A percentile compares a stretch with the other conserved stretches of the same genome.
phyloP scores from a whole-genome alignment of 805 yeast genomes.

The Candida hungchunana region DNA sequence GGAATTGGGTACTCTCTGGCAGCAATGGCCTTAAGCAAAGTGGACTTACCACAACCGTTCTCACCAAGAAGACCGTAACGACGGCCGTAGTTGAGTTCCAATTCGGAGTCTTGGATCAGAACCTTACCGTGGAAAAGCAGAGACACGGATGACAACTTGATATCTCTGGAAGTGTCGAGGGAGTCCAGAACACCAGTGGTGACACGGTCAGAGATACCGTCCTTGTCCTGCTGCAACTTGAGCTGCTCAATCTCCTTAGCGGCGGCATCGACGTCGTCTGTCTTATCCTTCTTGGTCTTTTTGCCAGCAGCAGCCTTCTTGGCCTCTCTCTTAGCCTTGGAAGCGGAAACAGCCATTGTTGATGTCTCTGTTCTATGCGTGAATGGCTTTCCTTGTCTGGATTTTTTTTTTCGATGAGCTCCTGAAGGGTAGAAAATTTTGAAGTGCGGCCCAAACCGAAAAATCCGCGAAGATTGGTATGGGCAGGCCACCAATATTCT shows the following conservation, averaged over 20 bases:
- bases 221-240: slow-evolving; percentile 89
- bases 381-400: no score
- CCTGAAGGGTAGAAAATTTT: slow-evolving; percentile 10
- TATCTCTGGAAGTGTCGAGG: slow-evolving; percentile 85
- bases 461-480: no score
- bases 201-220: slow-evolving; percentile 95
- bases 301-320: slow-evolving; percentile 82
- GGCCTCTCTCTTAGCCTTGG: slow-evolving; percentile 98
- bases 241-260: slow-evolving; percentile 77
- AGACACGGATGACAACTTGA: slow-evolving; percentile 86
- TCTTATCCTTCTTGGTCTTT: slow-evolving; percentile 48
- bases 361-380: no score
- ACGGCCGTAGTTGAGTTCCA: slow-evolving; percentile 96
- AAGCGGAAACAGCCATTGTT: slow-evolving; percentile 59
- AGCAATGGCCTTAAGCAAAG: slow-evolving; percentile 88
- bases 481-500: no score
- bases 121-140: slow-evolving; percentile 97
- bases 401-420: slow-evolving; percentile 1
- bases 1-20: slow-evolving; percentile 97
- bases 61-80: slow-evolving; percentile 97
- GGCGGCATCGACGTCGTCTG: slow-evolving; percentile 46
- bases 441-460: slow-evolving; percentile 13
- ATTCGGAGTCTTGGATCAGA: slow-evolving; percentile 81
- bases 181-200: slow-evolving; percentile 96
- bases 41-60: slow-evolving; percentile 98